Evolutionary conservation across 441 rosid genomes (phyloP), one percentile per base, ranked within the genome.

Genomic region (Macaranga tanarius): DNA sequence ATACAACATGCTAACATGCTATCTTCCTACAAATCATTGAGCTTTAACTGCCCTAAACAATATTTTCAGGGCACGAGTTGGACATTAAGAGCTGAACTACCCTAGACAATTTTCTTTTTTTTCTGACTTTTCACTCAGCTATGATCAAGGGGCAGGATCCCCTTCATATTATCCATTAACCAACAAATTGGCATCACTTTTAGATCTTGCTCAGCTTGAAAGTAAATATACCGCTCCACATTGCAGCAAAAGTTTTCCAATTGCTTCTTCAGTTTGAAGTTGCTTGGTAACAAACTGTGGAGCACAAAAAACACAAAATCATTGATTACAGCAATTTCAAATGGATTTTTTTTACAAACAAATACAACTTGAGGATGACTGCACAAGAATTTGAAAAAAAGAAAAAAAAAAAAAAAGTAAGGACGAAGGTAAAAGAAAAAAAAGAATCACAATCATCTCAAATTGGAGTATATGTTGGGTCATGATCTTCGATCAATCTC

Each of bases 371-470:
- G 79, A 50, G 58, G 47, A 66, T 74, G 77, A 80, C 77, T 76
- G 81, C 71, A 72, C 74, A 67, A 76, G 75, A 82, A 76, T 67
- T 59, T 52, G 31, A 54, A 69, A 62, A 64, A 75, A 52, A 38
- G 25, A 72, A 56, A 57, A 48, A 6, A 22, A 72, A 72, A 17
- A 73, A 0, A 1, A 57, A 51, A 56, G n/a, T n/a, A n/a, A n/a
- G n/a, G n/a, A n/a, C n/a, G n/a, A n/a, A 8, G 22, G 71, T 66
- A 9, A 38, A 1, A 10, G 7, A 10, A 16, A 62, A 47, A 67
- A 82, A 81, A 80, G 84, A 84, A 88, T 80, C 82, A 79, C 68
- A 84, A 75, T 82, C 72, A 67, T 76, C 79, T 75, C 74, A 75
- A 55, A 64, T 71, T 26, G 65, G 57, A 79, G 77, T 67, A 58